Base-by-base conservation (phyloP, 306 rosid genomes). In the Cicer pinnatifidum region DNA sequence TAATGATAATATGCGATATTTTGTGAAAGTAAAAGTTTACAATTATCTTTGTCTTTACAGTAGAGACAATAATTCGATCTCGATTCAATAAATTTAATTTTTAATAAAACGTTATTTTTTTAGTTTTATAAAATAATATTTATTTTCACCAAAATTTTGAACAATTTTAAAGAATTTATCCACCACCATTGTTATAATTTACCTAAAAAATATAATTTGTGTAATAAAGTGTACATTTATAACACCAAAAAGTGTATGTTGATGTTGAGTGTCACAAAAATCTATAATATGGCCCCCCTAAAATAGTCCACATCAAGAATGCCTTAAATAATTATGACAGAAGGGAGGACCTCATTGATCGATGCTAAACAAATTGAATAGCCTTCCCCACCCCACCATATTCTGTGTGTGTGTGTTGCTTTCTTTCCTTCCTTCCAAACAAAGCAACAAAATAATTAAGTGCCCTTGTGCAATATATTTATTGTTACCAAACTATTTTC, bases 381-480 rank as follows among this genome's bases (percentile, higher is more conserved):
- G 69, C 16, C 56, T 56, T 69, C 73, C 76, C 69, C 52, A 37
- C 61, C 61, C 79, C 64, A 47, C 64, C 65, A 65, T 35, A 23
- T 39, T 7, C 38, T 28, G 5, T 56, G 8, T 56, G 11, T 56
- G 11, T 54, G 8, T 53, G 8, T 60, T 64, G 63, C 62, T 59
- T 20, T 71, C 45, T 33, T 46, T 56, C 5, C 68, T 57, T 43
- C 72, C 58, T 35, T 46, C 70, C 78, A 79, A 72, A 66, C 12
- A 56, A 79, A 56, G 83, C 63, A 73, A 72, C 75, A 54, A 35
- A 62, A 53, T 79, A 28, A 28, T 28, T 28, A 53, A 72, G 45
- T 72, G 72, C 37, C 54, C 20, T 9, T 20, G 52, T 37, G 35
- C 50, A 39, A 13, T 23, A 67, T 41, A 77, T 69, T 60, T 69